phyloP scores from a whole-genome alignment of 495 filamentous ascomycete genomes.

The Hypomontagnella monticulosa region DNA sequence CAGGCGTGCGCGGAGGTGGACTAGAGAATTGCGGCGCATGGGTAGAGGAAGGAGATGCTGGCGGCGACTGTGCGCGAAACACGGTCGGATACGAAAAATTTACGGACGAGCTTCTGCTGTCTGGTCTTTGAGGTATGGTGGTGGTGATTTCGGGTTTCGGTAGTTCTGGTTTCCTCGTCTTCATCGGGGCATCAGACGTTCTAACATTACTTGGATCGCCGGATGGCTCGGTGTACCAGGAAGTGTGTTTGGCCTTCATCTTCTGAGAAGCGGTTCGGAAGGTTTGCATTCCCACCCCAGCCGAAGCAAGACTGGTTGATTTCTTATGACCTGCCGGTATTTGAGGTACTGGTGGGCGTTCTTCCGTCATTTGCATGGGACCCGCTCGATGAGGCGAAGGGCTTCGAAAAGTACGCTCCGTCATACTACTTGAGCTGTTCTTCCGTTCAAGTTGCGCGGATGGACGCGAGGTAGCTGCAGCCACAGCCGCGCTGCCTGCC shows the following conservation, averaged over 20 bases:
- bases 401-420: constrained; percentile 80
- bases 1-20: constrained; percentile 23
- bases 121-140: constrained; percentile 51
- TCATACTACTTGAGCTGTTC: constrained; percentile 83
- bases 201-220: constrained; percentile 55
- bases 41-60: constrained; percentile 48
- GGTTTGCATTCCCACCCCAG: constrained; percentile 47
- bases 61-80: constrained; percentile 54
- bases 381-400: constrained; percentile 66
- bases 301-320: constrained; percentile 32
- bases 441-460: constrained; percentile 64
- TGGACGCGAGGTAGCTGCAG: constrained; percentile 52
- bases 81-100: constrained; percentile 85
- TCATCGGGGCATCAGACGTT: constrained; percentile 55
- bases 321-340: constrained; percentile 61
- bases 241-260: constrained; percentile 45
- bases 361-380: constrained; percentile 40
- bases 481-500: constrained; percentile 58
- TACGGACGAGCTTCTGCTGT: constrained; percentile 71
- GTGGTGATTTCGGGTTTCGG: constrained; percentile 1
- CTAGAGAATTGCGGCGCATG: constrained; percentile 42
- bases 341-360: constrained; percentile 77
- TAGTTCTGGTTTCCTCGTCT: constrained; percentile 46
- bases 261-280: constrained; percentile 58
- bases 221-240: constrained; percentile 56